Base-by-base conservation (phyloP, 2,329 filamentous ascomycete species). In the Fusarium nelsonii region DNA sequence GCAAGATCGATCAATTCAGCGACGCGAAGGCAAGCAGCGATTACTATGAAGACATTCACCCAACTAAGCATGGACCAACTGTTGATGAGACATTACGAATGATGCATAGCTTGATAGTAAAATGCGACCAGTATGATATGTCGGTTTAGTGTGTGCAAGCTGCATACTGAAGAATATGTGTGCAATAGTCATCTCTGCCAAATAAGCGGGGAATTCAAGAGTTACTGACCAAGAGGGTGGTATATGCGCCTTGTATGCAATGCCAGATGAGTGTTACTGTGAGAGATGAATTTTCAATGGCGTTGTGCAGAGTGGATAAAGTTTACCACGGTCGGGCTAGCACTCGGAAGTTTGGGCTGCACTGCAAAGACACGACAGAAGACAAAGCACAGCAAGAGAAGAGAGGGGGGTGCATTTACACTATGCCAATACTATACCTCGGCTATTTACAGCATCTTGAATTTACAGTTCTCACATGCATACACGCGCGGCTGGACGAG, bases 401-500 rank as follows among this genome's bases (percentile, higher is more conserved):
- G 30, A 30, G 30, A 30, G 30, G 4, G 10, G 10, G 3, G 30
- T 30, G 30, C 14, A 41, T 8, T 41, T 26, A 20, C 20, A 16
- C 39, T 41, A 18, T 28, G 16, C 33, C 37, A 33, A 34, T 34
- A 33, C 11, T 39, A 18, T 43, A 37, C 44, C 66, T 67, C 49
- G 44, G 52, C 50, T 63, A 63, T 36, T 37, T 37, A 62, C 46
- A 54, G 34, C 12, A 40, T 48, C 46, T 55, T 48, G n/a, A 30
- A 46, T 52, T 57, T 66, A 69, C 43, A 61, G 55, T 66, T 66
- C 61, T 67, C 56, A 58, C 65, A 54, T 69, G 62, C 61, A 69
- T 69, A 69, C 62, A 69, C 66, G 66, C 66, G 66, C 66, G 66
- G 66, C 62, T 69, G 66, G 52, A 54, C 15, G 50, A 45, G 26